Evolutionary conservation across 179 eudicot species (phyloP).

Genomic region (Pouteria campechiana): DNA sequence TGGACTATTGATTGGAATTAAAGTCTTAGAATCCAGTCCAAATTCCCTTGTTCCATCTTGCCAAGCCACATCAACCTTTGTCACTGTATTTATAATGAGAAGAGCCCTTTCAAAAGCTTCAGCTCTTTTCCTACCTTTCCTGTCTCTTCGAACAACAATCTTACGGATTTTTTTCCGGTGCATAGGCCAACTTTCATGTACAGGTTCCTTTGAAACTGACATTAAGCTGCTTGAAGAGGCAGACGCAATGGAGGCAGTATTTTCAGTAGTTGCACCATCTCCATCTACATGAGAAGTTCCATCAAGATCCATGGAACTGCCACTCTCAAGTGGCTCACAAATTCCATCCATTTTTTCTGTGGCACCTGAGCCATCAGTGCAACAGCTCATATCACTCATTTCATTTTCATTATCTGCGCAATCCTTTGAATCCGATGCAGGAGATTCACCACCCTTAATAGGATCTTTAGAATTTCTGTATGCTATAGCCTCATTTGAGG

Average conservation of each 20-base stretch:
- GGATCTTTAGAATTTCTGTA: too few relatives aligned
- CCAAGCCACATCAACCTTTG: conserved; percentile 88
- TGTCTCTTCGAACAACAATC: conserved; percentile 71
- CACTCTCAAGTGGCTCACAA: conserved; percentile 28
- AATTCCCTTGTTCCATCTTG: conserved; percentile 70
- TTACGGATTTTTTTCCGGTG: conserved; percentile 89
- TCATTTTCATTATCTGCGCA: conserved; percentile 35
- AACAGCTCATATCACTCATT: conserved; percentile 22
- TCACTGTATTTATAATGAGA: conserved; percentile 53
- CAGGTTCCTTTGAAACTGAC: conserved; percentile 49
- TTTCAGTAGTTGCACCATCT: conserved; percentile 21
- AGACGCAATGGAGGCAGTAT: conserved; percentile 23
- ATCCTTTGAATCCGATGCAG: conserved; percentile 8
- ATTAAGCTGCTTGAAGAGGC: conserved; percentile 41
- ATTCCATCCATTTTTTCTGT: too few relatives aligned
- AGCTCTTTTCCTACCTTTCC: conserved; percentile 67
- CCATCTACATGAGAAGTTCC: conserved; percentile 17
- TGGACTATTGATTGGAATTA: conserved; percentile 89
- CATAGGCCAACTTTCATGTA: conserved; percentile 58
- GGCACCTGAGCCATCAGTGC: too few relatives aligned
- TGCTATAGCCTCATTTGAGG: too few relatives aligned
- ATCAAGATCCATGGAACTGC: conserved; percentile 33
- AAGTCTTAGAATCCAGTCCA: conserved; percentile 44
- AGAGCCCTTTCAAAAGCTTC: conserved; percentile 79
- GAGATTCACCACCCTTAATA: conserved; percentile 26